Percentiles rank a stretch among this genome's conserved stretches.
Conservation (phyloP, 169 alveolate species). For the Cryptosporidium baileyi region DNA sequence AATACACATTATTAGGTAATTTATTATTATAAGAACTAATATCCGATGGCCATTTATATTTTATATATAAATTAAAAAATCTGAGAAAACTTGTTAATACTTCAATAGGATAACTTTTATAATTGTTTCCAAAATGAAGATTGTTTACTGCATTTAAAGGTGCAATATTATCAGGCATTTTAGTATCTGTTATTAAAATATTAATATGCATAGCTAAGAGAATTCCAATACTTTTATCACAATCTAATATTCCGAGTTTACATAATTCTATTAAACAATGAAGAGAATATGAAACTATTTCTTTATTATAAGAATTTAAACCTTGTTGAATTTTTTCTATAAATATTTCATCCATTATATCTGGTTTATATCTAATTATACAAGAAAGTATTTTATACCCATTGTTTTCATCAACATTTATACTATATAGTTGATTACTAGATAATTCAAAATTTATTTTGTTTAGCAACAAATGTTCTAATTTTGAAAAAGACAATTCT, state of each 20-base stretch:
- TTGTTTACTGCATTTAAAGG: background rate
- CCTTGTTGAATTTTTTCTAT: conserved; percentile 49
- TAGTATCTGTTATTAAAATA: conserved; percentile 1
- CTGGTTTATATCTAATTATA: conserved; percentile 46
- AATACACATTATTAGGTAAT: conserved; percentile 36
- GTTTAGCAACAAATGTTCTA: background rate
- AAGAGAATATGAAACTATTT: conserved; percentile 40
- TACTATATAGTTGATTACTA: background rate
- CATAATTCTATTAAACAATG: conserved; percentile 62
- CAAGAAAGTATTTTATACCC: conserved; percentile 22
- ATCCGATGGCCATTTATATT: conserved; percentile 42
- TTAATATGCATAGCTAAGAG: conserved; percentile 23
- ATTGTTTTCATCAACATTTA: background rate
- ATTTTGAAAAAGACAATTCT: conserved; percentile 57
- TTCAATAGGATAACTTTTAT: background rate
- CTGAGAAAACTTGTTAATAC: conserved; percentile 26
- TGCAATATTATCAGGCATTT: background rate
- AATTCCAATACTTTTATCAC: conserved; percentile 28
- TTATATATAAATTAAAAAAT: conserved; percentile 30
- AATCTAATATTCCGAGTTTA: conserved; percentile 39
- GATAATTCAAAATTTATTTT: conserved; percentile 19
- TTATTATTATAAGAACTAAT: background rate
- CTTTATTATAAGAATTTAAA: background rate
- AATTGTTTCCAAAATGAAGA: conserved; percentile 3
- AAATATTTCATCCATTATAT: conserved; percentile 32